Evolutionary conservation across 345 rosid species (phyloP).

Genomic region (Gossypium mustelinum): DNA sequence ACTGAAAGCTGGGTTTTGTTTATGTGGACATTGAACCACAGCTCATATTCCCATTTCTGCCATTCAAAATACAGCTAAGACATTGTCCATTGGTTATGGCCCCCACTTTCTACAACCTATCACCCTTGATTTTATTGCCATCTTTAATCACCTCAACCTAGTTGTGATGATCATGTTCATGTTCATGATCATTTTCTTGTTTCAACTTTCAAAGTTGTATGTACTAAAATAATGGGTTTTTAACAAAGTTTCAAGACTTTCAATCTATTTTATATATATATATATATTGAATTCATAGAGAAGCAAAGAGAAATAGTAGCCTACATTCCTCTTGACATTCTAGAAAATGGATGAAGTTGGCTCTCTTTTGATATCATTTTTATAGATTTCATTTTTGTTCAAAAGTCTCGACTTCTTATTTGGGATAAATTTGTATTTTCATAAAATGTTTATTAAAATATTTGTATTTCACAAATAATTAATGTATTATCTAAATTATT

Average conservation of each 20-base stretch:
- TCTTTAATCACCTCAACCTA: not conserved
- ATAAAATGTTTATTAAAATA: too few relatives aligned
- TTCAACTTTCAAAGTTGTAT: not conserved
- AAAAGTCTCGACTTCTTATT: too few relatives aligned
- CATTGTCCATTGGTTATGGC: not conserved
- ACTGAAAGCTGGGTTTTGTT: conserved; percentile 7
- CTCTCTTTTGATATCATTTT: too few relatives aligned
- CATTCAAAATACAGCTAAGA: conserved; percentile 13
- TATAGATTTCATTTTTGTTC: too few relatives aligned
- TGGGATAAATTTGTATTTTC: too few relatives aligned
- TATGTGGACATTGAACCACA: conserved; percentile 4
- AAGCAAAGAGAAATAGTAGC: not conserved
- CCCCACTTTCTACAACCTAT: conserved; percentile 4
- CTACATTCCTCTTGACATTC: not conserved
- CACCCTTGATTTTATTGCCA: not conserved
- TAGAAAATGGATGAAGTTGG: too few relatives aligned
- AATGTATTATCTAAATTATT: too few relatives aligned
- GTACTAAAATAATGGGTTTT: not conserved
- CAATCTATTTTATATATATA: not conserved
- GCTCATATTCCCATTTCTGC: conserved; percentile 11
- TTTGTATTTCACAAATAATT: too few relatives aligned
- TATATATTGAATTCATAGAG: not conserved
- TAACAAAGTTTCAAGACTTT: not conserved
- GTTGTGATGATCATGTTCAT: not conserved
- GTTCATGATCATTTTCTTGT: not conserved